Percentiles rank a stretch among this genome's conserved stretches.
These are phyloP conservation scores for Thermothielavioides terrestris DNA, from an alignment of 495 filamentous ascomycete species.

Conservation along the genomic window DNA sequence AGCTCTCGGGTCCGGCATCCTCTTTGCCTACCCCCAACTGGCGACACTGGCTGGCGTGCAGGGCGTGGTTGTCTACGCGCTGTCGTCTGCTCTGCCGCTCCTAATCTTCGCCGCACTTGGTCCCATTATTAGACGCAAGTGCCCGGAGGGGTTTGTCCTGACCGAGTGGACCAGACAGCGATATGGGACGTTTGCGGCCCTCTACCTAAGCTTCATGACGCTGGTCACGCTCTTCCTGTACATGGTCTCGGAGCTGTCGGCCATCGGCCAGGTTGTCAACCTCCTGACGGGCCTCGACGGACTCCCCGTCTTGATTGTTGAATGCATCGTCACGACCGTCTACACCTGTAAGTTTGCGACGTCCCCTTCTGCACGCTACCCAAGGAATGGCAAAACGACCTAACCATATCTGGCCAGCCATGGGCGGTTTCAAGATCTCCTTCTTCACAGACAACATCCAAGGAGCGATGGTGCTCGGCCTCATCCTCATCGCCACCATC, in stretches of 20 bases:
- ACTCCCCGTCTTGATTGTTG: conserved; percentile 63
- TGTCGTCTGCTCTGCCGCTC: conserved; percentile 57
- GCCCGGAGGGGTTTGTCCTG: conserved; percentile 67
- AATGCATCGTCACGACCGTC: conserved; percentile 63
- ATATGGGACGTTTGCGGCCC: conserved; percentile 53
- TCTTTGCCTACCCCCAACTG: conserved; percentile 72
- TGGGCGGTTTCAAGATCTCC: conserved; percentile 68
- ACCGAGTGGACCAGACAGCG: conserved; percentile 72
- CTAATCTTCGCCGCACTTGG: conserved; percentile 59
- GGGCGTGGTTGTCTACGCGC: conserved; percentile 61
- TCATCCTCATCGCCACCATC: conserved; percentile 62
- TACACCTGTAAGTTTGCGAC: conserved; percentile 60
- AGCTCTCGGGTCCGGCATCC: conserved; percentile 71
- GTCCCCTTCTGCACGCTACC: too few relatives aligned
- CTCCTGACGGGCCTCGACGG: conserved; percentile 64
- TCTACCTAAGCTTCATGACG: conserved; percentile 62
- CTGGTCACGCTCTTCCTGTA: conserved; percentile 72
- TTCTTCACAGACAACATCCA: conserved; percentile 74
- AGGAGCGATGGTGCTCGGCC: conserved; percentile 59
- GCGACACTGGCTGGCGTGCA: conserved; percentile 70
- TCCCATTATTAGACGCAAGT: conserved; percentile 64
- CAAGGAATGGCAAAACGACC: too few relatives aligned
- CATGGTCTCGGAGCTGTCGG: conserved; percentile 72
- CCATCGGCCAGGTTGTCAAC: conserved; percentile 62
- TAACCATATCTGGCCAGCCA: conserved; percentile 36